A percentile compares a stretch with the other conserved stretches of the same genome.
phyloP scores from a whole-genome alignment of 2,329 filamentous ascomycete species.

The Mariannaea elegans region DNA sequence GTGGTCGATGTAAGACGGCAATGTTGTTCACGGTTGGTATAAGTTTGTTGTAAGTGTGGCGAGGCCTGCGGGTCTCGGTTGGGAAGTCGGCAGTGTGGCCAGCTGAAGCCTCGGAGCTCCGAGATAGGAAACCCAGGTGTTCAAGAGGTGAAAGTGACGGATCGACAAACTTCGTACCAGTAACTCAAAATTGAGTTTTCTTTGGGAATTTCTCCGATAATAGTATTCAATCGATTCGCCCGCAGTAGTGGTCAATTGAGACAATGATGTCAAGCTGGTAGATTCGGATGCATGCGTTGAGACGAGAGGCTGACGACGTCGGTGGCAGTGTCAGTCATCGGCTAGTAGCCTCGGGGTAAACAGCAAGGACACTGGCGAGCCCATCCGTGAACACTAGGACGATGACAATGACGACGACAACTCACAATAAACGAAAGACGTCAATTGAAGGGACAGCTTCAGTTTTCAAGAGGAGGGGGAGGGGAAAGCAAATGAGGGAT shows the following conservation, averaged over 20 bases:
- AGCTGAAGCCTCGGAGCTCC: conserved; percentile 40
- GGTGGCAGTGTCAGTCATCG: conserved; percentile 9
- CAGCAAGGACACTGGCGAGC: conserved; percentile 7
- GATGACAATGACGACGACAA: conserved; percentile 1
- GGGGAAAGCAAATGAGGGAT: conserved; percentile 21
- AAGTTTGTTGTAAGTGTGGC: conserved; percentile 26
- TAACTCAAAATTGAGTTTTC: not conserved
- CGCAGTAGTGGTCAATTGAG: not conserved
- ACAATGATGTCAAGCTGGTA: not conserved
- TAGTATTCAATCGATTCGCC: conserved; percentile 18
- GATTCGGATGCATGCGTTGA: not conserved
- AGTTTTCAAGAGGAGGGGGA: conserved; percentile 13
- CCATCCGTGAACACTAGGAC: conserved; percentile 3
- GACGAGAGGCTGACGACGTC: not conserved
- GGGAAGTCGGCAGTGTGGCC: conserved; percentile 28
- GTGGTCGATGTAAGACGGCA: conserved; percentile 19
- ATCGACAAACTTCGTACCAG: conserved; percentile 5
- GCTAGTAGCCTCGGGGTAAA: not conserved
- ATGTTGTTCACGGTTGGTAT: conserved; percentile 19
- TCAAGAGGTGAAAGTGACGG: not conserved
- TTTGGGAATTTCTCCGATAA: not conserved
- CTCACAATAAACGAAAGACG: conserved; percentile 21
- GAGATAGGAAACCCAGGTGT: conserved; percentile 34
- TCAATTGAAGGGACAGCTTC: conserved; percentile 12
- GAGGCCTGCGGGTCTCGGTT: conserved; percentile 31